Evolutionary conservation across 148 eudicot genomes (phyloP).

Genomic region (Rhododendron kiyosumense): DNA sequence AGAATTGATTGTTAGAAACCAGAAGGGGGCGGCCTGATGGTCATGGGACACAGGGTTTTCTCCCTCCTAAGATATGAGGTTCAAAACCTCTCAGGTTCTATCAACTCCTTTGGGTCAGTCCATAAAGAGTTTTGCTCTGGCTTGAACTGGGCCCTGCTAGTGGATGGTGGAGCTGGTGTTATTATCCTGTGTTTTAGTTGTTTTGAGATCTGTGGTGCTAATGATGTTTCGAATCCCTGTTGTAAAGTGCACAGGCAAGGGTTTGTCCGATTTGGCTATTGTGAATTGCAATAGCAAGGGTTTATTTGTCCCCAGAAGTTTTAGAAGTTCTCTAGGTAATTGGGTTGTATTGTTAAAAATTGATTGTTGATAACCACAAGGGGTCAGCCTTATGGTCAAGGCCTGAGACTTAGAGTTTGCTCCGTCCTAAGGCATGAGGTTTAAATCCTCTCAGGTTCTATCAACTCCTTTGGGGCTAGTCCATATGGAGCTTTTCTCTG

Average conservation of each 20-base stretch:
- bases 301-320: too few species aligned
- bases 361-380: not conserved
- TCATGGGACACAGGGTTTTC: not conserved
- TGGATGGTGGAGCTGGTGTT: not conserved
- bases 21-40: not conserved
- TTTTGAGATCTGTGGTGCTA: too few species aligned
- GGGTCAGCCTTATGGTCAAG: not conserved
- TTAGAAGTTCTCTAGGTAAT: too few species aligned
- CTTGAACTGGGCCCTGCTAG: not conserved
- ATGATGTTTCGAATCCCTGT: not conserved
- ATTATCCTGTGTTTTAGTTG: too few species aligned
- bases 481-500: too few species aligned
- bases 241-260: constrained; percentile 3
- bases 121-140: not conserved
- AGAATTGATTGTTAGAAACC: not conserved
- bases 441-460: too few species aligned
- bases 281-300: not conserved
- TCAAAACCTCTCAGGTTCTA: not conserved
- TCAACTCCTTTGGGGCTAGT: too few species aligned
- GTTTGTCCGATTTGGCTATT: constrained; percentile 5
- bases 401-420: too few species aligned
- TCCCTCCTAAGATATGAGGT: too few species aligned
- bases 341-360: too few species aligned
- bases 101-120: not conserved
- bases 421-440: too few species aligned